These are phyloP conservation scores for Nemania serpens DNA, from an alignment of 2,329 filamentous ascomycete genomes.

Conservation along the genomic window DNA sequence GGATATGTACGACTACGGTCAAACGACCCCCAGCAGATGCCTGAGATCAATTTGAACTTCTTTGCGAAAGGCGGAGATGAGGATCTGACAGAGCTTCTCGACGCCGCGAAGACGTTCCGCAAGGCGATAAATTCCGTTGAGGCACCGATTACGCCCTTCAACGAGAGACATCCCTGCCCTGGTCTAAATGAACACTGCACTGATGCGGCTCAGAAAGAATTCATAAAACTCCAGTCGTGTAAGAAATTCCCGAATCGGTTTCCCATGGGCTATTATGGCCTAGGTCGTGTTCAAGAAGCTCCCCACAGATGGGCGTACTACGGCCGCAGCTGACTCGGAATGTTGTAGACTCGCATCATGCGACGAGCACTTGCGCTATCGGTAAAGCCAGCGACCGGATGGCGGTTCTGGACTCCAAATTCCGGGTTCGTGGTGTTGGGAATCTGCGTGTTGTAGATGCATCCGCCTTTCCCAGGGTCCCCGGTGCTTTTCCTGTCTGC, in stretches of 20 bases:
- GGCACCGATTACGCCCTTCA: conserved; percentile 35
- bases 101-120: conserved; percentile 37
- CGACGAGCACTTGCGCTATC: conserved; percentile 58
- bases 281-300: too few relatives aligned
- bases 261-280: not conserved
- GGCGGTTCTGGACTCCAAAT: conserved; percentile 59
- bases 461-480: conserved; percentile 54
- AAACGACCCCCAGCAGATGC: conserved; percentile 64
- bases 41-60: conserved; percentile 65
- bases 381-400: conserved; percentile 55
- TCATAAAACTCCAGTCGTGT: conserved; percentile 46
- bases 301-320: not conserved
- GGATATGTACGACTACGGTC: conserved; percentile 67
- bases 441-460: conserved; percentile 63
- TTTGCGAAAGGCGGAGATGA: conserved; percentile 56
- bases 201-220: conserved; percentile 42
- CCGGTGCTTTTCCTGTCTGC: conserved; percentile 51
- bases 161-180: conserved; percentile 39
- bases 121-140: conserved; percentile 31
- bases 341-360: conserved; percentile 56
- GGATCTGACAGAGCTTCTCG: conserved; percentile 48
- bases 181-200: conserved; percentile 43
- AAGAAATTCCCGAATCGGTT: not conserved
- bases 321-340: not conserved
- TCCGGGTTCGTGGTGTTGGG: conserved; percentile 57